These are phyloP conservation scores for Daldinia bambusicola DNA, from an alignment of 495 filamentous ascomycete species.

Conservation along the genomic window DNA sequence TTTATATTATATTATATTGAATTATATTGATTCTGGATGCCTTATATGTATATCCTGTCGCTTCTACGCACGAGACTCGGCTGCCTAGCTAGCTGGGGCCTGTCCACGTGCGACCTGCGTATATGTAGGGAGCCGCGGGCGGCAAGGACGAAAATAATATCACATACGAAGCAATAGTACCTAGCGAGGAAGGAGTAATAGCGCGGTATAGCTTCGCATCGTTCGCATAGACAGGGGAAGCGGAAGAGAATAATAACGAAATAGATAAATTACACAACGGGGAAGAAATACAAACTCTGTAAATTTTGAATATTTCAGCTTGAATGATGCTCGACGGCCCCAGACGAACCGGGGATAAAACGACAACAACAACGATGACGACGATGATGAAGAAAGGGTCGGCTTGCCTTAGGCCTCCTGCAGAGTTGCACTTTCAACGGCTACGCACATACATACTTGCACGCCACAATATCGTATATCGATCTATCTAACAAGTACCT, in stretches of 20 bases:
- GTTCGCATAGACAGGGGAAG: too few species aligned
- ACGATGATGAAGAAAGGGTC: not conserved
- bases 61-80: not conserved
- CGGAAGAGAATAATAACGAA: too few species aligned
- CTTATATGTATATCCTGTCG: too few species aligned
- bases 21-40: too few species aligned
- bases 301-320: not conserved
- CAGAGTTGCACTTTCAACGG: conserved; percentile 11
- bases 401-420: not conserved
- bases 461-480: too few species aligned
- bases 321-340: conserved; percentile 13
- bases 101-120: not conserved
- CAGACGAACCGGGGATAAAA: conserved; percentile 18
- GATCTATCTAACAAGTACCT: too few species aligned
- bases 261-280: too few species aligned
- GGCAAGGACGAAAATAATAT: conserved; percentile 3
- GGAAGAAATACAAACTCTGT: not conserved
- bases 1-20: conserved; percentile 1
- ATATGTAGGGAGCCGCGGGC: conserved; percentile 12
- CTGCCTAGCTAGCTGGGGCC: not conserved
- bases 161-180: not conserved
- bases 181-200: not conserved
- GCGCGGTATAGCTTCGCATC: conserved; percentile 1
- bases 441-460: conserved; percentile 18
- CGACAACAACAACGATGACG: too few species aligned